Conservation (phyloP, 768 basidiomycete species). For the Hortiboletus campestris region DNA sequence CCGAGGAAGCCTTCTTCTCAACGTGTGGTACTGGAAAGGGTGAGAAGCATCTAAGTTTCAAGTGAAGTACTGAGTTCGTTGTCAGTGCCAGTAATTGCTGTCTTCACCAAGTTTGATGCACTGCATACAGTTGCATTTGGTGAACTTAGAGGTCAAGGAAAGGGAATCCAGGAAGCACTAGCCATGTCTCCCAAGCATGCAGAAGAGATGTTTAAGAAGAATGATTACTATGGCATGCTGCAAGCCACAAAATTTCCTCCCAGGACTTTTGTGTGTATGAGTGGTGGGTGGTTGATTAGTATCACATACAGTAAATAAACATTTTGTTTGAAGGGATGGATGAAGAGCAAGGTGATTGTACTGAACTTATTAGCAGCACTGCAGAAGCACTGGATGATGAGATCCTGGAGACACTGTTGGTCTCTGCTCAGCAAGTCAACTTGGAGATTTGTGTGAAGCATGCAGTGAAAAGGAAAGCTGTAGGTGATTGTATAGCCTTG, state of each 20-base stretch:
- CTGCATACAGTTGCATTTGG: constrained; percentile 22
- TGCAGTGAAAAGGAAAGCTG: background rate
- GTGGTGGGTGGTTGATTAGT: background rate
- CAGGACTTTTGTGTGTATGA: background rate
- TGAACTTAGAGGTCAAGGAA: constrained; percentile 7
- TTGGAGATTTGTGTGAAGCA: background rate
- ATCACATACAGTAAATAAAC: background rate
- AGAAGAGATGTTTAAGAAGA: background rate
- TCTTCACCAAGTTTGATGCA: constrained; percentile 41
- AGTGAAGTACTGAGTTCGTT: background rate
- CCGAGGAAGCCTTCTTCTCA: constrained; percentile 31
- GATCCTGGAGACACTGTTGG: background rate
- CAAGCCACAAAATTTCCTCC: background rate
- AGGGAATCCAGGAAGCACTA: background rate
- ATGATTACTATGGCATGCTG: no score
- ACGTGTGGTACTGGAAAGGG: constrained; percentile 14
- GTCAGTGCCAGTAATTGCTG: constrained; percentile 37
- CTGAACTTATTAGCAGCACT: background rate
- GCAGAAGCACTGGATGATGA: constrained; percentile 1
- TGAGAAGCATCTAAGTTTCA: background rate
- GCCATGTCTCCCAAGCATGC: constrained; percentile 14
- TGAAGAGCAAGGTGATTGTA: no score
- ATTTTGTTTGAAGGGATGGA: background rate
- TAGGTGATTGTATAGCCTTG: no score
- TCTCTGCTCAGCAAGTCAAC: background rate